phyloP scores from a whole-genome alignment of 169 alveolate genomes.

The Cyclospora cayetanensis region DNA sequence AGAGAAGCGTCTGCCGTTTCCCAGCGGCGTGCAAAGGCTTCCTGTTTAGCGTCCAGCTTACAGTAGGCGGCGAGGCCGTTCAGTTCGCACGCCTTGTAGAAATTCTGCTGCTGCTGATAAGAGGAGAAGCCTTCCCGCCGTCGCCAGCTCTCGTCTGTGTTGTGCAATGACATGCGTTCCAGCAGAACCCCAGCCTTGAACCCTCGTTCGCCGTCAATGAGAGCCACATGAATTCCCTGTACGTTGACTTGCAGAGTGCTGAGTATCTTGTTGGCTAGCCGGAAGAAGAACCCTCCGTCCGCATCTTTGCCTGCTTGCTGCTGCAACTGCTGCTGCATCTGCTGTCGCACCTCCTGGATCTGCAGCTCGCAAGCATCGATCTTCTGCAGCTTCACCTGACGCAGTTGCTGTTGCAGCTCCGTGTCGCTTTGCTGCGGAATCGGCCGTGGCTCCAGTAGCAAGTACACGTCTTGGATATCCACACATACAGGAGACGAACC shows the following conservation, averaged over 20 bases:
- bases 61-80: slow-evolving; percentile 67
- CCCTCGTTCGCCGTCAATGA: slow-evolving; percentile 78
- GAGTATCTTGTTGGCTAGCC: slow-evolving; percentile 82
- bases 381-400: slow-evolving; percentile 77
- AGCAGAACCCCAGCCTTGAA: slow-evolving; percentile 78
- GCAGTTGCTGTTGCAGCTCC: slow-evolving; percentile 76
- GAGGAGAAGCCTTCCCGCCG: not conserved
- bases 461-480: slow-evolving; percentile 81
- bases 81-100: slow-evolving; percentile 68
- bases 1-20: not conserved
- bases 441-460: slow-evolving; percentile 79
- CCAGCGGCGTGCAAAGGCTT: slow-evolving; percentile 34
- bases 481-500: slow-evolving; percentile 85
- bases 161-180: slow-evolving; percentile 51
- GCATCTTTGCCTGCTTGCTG: slow-evolving; percentile 74
- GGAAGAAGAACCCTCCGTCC: slow-evolving; percentile 80
- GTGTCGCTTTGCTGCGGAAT: slow-evolving; percentile 48
- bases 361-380: slow-evolving; percentile 69
- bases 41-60: slow-evolving; percentile 9
- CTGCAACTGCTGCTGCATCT: slow-evolving; percentile 61
- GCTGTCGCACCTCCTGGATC: slow-evolving; percentile 73
- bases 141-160: slow-evolving; percentile 59
- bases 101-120: slow-evolving; percentile 21
- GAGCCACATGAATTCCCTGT: slow-evolving; percentile 84
- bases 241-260: slow-evolving; percentile 85